Percentiles rank a stretch among this genome's conserved stretches.
Evolutionary conservation across 1,139 yeast species (phyloP).

Genomic region (Yamadazyma jaroonii): DNA sequence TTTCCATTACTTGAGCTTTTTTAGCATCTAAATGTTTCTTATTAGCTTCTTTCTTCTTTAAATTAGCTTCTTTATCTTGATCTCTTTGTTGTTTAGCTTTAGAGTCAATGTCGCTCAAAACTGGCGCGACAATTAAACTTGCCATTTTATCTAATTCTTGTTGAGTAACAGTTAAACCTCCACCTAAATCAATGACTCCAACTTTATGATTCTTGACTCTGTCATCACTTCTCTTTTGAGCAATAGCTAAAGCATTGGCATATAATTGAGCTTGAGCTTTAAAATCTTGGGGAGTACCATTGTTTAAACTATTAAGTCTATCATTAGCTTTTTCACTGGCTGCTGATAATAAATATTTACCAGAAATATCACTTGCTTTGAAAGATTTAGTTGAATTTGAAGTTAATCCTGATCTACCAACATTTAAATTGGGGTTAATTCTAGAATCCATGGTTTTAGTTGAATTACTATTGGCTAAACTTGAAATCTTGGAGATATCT

Average conservation of each 20-base stretch:
- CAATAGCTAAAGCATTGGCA: constrained; percentile 55
- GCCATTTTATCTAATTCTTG: constrained; percentile 82
- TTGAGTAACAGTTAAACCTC: constrained; percentile 77
- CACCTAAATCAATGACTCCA: constrained; percentile 79
- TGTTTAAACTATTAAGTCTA: constrained; percentile 41
- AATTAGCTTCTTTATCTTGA: constrained; percentile 43
- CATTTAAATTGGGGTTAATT: constrained; percentile 43
- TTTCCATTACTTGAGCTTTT: constrained; percentile 47
- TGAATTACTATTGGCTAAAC: constrained; percentile 44
- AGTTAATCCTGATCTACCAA: constrained; percentile 39
- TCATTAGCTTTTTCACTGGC: constrained; percentile 60
- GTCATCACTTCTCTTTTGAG: constrained; percentile 62
- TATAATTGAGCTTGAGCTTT: constrained; percentile 43
- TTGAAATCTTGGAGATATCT: constrained; percentile 41
- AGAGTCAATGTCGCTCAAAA: constrained; percentile 68
- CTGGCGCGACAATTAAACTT: constrained; percentile 77
- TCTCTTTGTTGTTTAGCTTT: constrained; percentile 75
- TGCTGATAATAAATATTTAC: constrained; percentile 54
- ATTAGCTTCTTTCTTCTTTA: constrained; percentile 33
- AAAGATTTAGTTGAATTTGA: constrained; percentile 29
- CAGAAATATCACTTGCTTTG: constrained; percentile 45
- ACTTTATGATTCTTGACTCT: constrained; percentile 43
- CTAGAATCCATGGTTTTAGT: constrained; percentile 40
- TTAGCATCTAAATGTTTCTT: constrained; percentile 45
- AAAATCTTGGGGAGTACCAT: constrained; percentile 33